Evolutionary conservation across 805 yeast species (phyloP), one percentile per base, ranked within the genome.

Genomic region (Ogataea philodendri): DNA sequence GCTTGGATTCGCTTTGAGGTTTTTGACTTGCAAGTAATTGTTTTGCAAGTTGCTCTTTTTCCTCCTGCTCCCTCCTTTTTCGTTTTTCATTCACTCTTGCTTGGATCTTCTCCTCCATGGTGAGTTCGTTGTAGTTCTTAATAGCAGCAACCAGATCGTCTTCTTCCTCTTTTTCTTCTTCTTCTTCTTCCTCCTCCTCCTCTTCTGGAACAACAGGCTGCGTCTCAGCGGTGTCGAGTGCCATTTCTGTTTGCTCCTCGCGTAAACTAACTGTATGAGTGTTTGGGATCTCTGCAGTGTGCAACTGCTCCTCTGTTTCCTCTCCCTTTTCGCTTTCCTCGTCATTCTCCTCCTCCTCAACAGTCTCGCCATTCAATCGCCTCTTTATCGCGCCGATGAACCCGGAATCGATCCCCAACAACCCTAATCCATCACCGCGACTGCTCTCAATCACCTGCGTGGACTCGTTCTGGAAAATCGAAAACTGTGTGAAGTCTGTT

Each of bases 101-200:
- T 17, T 44, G 41, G n/a, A 57, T 58, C 28, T 52, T 52, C 29
- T 54, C 53, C 23, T 53, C 57, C 24, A 53, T 39, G 5, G 54
- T 44, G 45, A 57, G 40, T 9, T 27, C 30, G 9, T 50, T 35
- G 30, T 55, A 53, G 16, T 45, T 43, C 18, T 45, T 49, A 34
- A 36, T 37, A 7, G 21, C 19, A 5, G 32, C 15, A 14, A 34
- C 38, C 4, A 32, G 27, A 13, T 25, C 33, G 14, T 19, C 32
- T 4, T 29, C 32, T 9, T 30, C 34, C 16, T 30, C 25, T 3
- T 15, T 17, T 16, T 22, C 22, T 16, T 30, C 22, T 4, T 16
- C 20, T 4, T 18, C 22, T 22, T 24, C 22, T 2, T 10, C 28
- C 13, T 22, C 28, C 5, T 15, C 23, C n/a, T n/a, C n/a, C n/a